phyloP scores from a whole-genome alignment of 495 filamentous ascomycete species.

The Pyrenula massariospora region DNA sequence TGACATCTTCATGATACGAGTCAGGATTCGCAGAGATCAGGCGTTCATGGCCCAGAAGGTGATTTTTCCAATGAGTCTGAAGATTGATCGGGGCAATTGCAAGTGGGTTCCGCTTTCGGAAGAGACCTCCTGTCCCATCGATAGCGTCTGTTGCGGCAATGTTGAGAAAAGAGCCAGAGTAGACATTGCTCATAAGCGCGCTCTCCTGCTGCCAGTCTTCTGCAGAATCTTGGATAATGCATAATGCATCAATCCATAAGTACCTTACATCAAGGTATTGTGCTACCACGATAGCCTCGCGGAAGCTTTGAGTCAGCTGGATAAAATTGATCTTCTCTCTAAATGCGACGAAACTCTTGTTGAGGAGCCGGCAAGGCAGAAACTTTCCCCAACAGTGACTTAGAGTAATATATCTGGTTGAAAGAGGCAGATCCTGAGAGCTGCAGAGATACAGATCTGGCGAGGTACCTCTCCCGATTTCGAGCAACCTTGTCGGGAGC shows the following conservation, averaged over 20 bases:
- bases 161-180: constrained; percentile 21
- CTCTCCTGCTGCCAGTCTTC: constrained; percentile 13
- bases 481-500: neutral
- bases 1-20: neutral
- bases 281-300: constrained; percentile 13
- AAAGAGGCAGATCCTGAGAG: neutral
- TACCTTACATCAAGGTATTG: constrained; percentile 7
- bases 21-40: neutral
- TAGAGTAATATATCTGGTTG: constrained; percentile 1
- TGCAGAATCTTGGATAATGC: constrained; percentile 14
- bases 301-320: constrained; percentile 6
- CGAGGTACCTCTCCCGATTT: neutral
- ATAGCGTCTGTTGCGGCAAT: constrained; percentile 13
- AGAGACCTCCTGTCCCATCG: neutral
- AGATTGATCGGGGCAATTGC: neutral
- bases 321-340: neutral
- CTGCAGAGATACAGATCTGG: neutral
- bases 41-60: neutral
- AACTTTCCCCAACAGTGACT: constrained; percentile 5
- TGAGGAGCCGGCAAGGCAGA: neutral
- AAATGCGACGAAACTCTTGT: neutral
- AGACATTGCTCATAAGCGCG: constrained; percentile 17
- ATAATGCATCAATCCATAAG: constrained; percentile 16
- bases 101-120: neutral
- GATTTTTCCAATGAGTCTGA: neutral